These are phyloP conservation scores for Baudoinia panamericana DNA, from an alignment of 495 filamentous ascomycete species.

Conservation along the genomic window DNA sequence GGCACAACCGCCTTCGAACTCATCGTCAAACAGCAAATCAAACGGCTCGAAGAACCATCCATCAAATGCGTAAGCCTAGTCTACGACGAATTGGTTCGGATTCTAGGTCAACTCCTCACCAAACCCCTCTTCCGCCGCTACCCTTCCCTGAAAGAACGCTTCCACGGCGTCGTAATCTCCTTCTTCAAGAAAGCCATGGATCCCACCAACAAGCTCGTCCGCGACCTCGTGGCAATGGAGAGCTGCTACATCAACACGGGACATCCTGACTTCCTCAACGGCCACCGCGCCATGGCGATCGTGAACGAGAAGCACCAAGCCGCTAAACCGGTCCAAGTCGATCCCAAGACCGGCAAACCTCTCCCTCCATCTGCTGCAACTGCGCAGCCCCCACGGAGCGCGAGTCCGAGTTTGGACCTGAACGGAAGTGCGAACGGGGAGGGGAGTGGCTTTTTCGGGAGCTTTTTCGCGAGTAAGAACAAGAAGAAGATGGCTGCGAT, in stretches of 20 bases:
- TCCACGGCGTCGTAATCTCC: slow-evolving; percentile 80
- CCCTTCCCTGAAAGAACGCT: slow-evolving; percentile 87
- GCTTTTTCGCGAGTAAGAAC: slow-evolving; percentile 95
- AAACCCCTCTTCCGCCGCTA: slow-evolving; percentile 89
- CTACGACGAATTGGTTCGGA: slow-evolving; percentile 95
- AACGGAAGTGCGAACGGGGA: slow-evolving; percentile 39
- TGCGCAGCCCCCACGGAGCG: slow-evolving; percentile 52
- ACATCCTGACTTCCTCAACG: slow-evolving; percentile 96
- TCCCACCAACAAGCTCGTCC: slow-evolving; percentile 92
- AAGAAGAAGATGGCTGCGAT: slow-evolving; percentile 99
- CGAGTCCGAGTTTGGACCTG: slow-evolving; percentile 44
- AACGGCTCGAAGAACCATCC: slow-evolving; percentile 88
- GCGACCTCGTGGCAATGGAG: slow-evolving; percentile 89
- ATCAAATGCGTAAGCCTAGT: slow-evolving; percentile 93
- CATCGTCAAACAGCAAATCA: slow-evolving; percentile 98
- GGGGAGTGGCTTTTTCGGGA: slow-evolving; percentile 74
- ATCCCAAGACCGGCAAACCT: slow-evolving; percentile 97
- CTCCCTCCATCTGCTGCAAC: slow-evolving; percentile 51
- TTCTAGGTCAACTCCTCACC: slow-evolving; percentile 74
- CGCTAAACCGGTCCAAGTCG: slow-evolving; percentile 83
- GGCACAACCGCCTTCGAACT: slow-evolving; percentile 95
- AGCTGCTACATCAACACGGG: slow-evolving; percentile 96
- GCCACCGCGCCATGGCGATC: slow-evolving; percentile 85
- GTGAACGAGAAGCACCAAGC: slow-evolving; percentile 79
- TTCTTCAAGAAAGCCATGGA: slow-evolving; percentile 99